Evolutionary conservation across 2,329 filamentous ascomycete species (phyloP).

Genomic region (Aspergillus aculeatus): DNA sequence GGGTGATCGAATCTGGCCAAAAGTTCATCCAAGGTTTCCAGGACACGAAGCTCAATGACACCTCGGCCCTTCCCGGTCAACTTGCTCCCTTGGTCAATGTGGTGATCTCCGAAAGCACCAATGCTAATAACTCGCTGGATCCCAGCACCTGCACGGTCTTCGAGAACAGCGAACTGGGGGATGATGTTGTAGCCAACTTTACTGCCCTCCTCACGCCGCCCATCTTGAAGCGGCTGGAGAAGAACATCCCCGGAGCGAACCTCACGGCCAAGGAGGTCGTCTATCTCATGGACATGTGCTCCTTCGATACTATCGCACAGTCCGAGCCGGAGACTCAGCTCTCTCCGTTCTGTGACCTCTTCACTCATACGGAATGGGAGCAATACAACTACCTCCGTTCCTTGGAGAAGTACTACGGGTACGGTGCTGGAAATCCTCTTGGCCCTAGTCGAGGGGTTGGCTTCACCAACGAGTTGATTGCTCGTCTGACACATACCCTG

Average conservation of each 20-base stretch:
- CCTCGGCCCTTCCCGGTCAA: constrained; percentile 39
- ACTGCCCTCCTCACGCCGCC: constrained; percentile 62
- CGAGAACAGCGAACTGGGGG: constrained; percentile 52
- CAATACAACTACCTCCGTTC: constrained; percentile 79
- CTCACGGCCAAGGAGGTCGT: constrained; percentile 63
- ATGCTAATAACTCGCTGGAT: constrained; percentile 77
- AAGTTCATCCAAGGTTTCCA: constrained; percentile 77
- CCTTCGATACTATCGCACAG: constrained; percentile 73
- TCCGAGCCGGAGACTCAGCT: constrained; percentile 51
- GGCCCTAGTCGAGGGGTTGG: constrained; percentile 84
- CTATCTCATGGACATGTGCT: constrained; percentile 83
- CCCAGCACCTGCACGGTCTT: constrained; percentile 71
- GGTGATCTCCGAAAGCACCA: constrained; percentile 64
- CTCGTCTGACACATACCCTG: constrained; percentile 67
- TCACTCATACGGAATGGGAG: constrained; percentile 70
- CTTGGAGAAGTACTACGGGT: constrained; percentile 82
- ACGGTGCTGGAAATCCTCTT: constrained; percentile 71
- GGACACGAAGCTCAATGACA: constrained; percentile 49
- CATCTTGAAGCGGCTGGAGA: constrained; percentile 69
- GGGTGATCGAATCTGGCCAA: constrained; percentile 71
- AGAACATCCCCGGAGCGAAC: constrained; percentile 65
- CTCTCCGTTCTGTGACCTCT: constrained; percentile 74
- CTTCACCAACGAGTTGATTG: constrained; percentile 82
- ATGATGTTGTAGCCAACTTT: constrained; percentile 58
- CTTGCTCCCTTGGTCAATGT: constrained; percentile 61